Evolutionary conservation across 371 early-diverging fungal species (phyloP).

Genomic region (Saksenaea vasiformis): DNA sequence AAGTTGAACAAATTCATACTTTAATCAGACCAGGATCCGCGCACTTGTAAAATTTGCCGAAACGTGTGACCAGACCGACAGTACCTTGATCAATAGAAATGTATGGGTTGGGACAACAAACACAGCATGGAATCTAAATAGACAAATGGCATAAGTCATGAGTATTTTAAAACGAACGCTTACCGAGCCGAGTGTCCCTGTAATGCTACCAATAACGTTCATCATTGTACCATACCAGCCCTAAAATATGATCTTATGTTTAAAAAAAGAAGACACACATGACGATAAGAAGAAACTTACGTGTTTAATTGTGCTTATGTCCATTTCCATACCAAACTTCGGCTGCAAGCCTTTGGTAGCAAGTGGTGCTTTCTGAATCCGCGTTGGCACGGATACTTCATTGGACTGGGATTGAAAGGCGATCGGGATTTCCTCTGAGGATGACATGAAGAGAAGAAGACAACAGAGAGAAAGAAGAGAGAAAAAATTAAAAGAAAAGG

Average conservation of each 20-base stretch:
- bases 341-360: constrained; percentile 28
- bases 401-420: constrained; percentile 1
- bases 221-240: constrained; percentile 55
- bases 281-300: constrained; percentile 15
- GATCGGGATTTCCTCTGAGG: constrained; percentile 1
- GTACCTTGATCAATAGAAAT: constrained; percentile 67
- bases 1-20: constrained; percentile 32
- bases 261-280: constrained; percentile 1
- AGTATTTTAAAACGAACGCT: not conserved
- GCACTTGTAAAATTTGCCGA: constrained; percentile 86
- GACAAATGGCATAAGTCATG: not conserved
- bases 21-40: constrained; percentile 87
- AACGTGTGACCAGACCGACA: constrained; percentile 78
- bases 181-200: constrained; percentile 52
- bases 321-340: constrained; percentile 32
- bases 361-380: constrained; percentile 12
- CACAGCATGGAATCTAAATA: constrained; percentile 29
- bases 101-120: constrained; percentile 81
- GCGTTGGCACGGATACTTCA: not conserved
- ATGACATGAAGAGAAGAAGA: constrained; percentile 5
- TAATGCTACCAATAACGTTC: constrained; percentile 44
- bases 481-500: constrained; percentile 13
- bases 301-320: constrained; percentile 30
- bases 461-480: constrained; percentile 4
- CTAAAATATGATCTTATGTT: constrained; percentile 11